phyloP scores from a whole-genome alignment of 345 rosid genomes.

The Isatis tinctoria region DNA sequence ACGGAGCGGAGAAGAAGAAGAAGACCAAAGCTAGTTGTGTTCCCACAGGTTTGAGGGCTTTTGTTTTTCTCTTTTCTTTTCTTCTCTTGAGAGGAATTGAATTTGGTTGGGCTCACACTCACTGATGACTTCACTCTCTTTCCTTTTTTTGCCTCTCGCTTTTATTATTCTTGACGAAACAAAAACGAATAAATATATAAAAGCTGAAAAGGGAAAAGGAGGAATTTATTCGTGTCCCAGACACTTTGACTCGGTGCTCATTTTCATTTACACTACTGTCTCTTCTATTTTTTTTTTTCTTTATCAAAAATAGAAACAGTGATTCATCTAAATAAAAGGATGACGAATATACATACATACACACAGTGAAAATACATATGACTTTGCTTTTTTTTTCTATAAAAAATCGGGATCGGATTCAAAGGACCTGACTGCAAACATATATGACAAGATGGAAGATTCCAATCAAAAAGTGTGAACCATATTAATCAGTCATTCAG shows the following conservation, averaged over 20 bases:
- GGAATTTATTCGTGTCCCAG: slow-evolving; percentile 28
- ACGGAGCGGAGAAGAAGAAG: slow-evolving; percentile 7
- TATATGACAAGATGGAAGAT: not conserved
- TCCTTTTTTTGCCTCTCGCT: slow-evolving; percentile 4
- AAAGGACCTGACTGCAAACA: not conserved
- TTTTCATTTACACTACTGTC: not conserved
- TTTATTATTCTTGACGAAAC: not conserved
- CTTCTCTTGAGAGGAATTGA: not conserved
- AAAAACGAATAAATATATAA: not conserved
- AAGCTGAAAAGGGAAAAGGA: slow-evolving; percentile 23
- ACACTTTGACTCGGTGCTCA: slow-evolving; percentile 24
- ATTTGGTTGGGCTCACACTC: slow-evolving; percentile 12
- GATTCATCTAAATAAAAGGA: not conserved
- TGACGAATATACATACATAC: not conserved
- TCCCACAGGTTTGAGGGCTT: not conserved
- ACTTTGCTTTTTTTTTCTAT: not conserved
- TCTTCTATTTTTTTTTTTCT: too few species aligned
- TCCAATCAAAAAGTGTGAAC: slow-evolving; percentile 2
- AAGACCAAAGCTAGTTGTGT: not conserved
- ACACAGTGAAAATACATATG: not conserved
- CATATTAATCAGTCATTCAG: not conserved
- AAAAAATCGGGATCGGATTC: not conserved
- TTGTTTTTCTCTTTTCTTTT: not conserved
- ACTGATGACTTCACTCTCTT: slow-evolving; percentile 5
- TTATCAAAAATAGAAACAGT: too few species aligned